phyloP scores from a whole-genome alignment of 2,329 filamentous ascomycete species.

The Cercospora sesami region DNA sequence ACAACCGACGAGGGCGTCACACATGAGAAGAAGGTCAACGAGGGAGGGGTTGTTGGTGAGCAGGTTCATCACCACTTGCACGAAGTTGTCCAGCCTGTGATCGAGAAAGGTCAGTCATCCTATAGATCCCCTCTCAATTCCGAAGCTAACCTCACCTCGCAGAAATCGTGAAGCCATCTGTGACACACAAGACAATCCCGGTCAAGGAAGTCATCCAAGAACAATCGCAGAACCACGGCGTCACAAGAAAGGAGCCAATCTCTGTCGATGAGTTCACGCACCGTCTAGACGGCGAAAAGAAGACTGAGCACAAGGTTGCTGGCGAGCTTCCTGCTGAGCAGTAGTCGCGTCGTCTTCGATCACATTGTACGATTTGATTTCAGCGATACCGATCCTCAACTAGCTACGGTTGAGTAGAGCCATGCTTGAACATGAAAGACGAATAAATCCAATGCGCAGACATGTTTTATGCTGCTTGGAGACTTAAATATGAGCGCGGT shows the following conservation, averaged over 20 bases:
- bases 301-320: slow-evolving; percentile 14
- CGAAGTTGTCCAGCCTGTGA: slow-evolving; percentile 34
- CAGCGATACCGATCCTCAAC: slow-evolving; percentile 10
- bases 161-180: slow-evolving; percentile 30
- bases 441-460: neutral
- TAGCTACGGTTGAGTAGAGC: slow-evolving; percentile 13
- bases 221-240: slow-evolving; percentile 28
- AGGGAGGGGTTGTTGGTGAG: slow-evolving; percentile 25
- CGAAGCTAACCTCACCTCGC: neutral
- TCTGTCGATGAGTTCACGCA: slow-evolving; percentile 32
- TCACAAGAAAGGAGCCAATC: slow-evolving; percentile 27
- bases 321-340: slow-evolving; percentile 7
- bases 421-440: neutral
- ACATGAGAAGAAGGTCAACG: slow-evolving; percentile 21
- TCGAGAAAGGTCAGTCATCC: slow-evolving; percentile 31
- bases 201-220: slow-evolving; percentile 33
- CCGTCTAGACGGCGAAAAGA: slow-evolving; percentile 19
- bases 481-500: neutral
- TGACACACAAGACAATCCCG: slow-evolving; percentile 32
- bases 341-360: neutral
- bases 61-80: slow-evolving; percentile 34
- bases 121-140: neutral
- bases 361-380: slow-evolving; percentile 1
- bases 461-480: neutral
- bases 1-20: slow-evolving; percentile 21